These are phyloP conservation scores for Malus hybrid DNA, from an alignment of 331 rosid species.

Conservation along the genomic window DNA sequence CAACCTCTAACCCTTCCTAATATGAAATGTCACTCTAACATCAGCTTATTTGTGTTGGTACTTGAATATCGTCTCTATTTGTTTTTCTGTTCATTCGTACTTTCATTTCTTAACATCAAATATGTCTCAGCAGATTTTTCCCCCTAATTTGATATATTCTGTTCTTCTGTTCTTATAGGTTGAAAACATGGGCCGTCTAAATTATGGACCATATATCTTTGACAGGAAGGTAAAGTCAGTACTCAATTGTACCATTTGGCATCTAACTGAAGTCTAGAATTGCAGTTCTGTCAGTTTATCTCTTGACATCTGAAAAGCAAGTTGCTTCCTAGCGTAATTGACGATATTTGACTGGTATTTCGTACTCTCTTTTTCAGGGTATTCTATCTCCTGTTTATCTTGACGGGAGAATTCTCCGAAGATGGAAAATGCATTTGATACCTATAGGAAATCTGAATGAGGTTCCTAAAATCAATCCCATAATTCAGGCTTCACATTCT, in stretches of 20 bases:
- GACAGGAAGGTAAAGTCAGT: conserved; percentile 65
- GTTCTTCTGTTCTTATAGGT: conserved; percentile 38
- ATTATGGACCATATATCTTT: conserved; percentile 69
- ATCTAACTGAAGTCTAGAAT: no score
- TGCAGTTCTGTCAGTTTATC: no score
- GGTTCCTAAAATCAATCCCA: conserved; percentile 33
- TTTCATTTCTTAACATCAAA: not conserved
- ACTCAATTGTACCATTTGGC: not conserved
- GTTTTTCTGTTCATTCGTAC: not conserved
- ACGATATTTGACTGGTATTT: no score
- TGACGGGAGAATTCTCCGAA: conserved; percentile 32
- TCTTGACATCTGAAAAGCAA: no score
- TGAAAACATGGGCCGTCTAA: conserved; percentile 87
- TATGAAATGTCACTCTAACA: conserved; percentile 40
- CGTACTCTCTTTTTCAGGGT: conserved; percentile 42
- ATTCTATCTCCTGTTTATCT: conserved; percentile 80
- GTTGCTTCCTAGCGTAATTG: no score
- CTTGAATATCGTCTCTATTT: not conserved
- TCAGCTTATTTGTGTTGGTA: conserved; percentile 72
- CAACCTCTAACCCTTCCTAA: conserved; percentile 53
- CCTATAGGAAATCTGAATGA: conserved; percentile 68
- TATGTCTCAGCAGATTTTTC: not conserved
- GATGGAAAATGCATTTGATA: conserved; percentile 72
- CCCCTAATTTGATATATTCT: conserved; percentile 4
- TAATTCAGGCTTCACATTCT: conserved; percentile 35